Conservation (phyloP, 106 monocot species). For the Platanthera zijinensis region DNA sequence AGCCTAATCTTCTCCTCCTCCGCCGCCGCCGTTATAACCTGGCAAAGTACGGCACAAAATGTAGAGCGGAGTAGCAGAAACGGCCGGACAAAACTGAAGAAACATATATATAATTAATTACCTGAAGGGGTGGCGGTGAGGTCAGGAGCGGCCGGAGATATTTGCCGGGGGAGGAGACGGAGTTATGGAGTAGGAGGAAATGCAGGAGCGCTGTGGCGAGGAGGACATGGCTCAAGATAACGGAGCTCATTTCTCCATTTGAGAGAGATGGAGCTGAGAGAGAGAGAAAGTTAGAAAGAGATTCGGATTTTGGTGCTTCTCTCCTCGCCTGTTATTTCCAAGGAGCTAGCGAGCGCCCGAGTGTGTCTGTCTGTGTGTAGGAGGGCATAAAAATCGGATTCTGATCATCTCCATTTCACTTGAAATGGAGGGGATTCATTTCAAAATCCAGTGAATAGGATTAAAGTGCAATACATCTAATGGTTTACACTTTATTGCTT, state of each 20-base stretch:
- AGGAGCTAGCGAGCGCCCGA: neutral
- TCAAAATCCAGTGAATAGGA: no score
- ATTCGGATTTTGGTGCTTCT: neutral
- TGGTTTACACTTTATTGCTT: no score
- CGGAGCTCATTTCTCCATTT: conserved; percentile 1
- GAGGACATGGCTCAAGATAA: conserved; percentile 2
- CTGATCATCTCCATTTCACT: no score
- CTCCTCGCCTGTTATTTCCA: conserved; percentile 1
- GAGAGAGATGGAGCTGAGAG: neutral
- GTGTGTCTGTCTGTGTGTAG: neutral
- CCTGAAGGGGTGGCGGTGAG: neutral
- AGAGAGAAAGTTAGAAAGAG: neutral
- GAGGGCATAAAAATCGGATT: no score
- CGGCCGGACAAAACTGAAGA: neutral
- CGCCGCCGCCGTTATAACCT: neutral
- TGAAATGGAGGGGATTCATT: no score
- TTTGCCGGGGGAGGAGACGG: neutral
- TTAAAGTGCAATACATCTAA: no score
- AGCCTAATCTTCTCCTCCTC: conserved; percentile 63
- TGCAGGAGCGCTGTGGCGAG: neutral
- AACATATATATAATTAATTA: neutral
- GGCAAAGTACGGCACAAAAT: no score
- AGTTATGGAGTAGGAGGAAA: neutral
- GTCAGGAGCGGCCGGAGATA: neutral
- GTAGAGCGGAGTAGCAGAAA: neutral